Conservation (phyloP, 2,329 filamentous ascomycete species). For the Bretziella fagacearum region DNA sequence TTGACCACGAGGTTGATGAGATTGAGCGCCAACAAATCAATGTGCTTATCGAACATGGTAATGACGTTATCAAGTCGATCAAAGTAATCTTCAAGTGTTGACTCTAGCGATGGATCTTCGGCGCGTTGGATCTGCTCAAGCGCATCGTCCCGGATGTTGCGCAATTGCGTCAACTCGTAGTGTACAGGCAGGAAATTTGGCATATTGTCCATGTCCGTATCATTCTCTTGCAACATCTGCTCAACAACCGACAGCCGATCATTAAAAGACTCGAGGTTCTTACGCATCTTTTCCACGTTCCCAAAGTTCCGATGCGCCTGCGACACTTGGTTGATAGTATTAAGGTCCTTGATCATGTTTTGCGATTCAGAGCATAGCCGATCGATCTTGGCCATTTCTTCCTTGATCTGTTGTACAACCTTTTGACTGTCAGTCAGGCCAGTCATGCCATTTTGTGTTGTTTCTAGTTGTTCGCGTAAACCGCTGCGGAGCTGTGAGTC, state of each 20-base stretch:
- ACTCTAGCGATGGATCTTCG: conserved; percentile 55
- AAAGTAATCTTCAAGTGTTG: conserved; percentile 82
- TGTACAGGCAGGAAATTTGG: conserved; percentile 79
- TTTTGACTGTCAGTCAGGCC: conserved; percentile 80
- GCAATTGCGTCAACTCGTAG: conserved; percentile 76
- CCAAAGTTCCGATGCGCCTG: conserved; percentile 95
- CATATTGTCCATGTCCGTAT: conserved; percentile 74
- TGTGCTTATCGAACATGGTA: conserved; percentile 89
- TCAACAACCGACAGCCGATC: conserved; percentile 60
- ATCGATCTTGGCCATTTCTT: conserved; percentile 98
- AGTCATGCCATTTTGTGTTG: conserved; percentile 83
- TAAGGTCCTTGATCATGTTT: conserved; percentile 93
- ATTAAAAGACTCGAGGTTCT: conserved; percentile 75
- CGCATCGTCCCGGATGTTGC: conserved; percentile 89
- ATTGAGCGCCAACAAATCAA: conserved; percentile 76
- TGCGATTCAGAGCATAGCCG: conserved; percentile 93
- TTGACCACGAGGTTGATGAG: conserved; percentile 73
- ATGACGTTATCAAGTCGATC: conserved; percentile 69
- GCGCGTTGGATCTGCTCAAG: conserved; percentile 85
- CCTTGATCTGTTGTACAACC: conserved; percentile 81
- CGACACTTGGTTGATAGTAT: conserved; percentile 76
- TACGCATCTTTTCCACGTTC: conserved; percentile 83
- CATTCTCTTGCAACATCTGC: conserved; percentile 63
- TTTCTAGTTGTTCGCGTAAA: conserved; percentile 80
- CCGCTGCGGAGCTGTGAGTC: conserved; percentile 81